These are phyloP conservation scores for Tricholoma saponaceum DNA, from an alignment of 768 basidiomycete genomes.

Conservation along the genomic window DNA sequence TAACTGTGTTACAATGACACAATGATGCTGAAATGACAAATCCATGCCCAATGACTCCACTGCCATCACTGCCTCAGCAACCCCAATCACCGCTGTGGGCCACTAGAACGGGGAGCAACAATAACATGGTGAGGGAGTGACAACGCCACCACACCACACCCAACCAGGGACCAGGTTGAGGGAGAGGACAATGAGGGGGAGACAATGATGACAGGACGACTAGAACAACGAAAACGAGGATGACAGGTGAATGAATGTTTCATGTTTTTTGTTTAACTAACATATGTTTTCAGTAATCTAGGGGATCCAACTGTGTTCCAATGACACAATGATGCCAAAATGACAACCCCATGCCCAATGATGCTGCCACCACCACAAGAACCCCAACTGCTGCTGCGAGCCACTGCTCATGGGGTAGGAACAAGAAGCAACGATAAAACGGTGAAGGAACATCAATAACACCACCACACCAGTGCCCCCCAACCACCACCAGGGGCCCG, in stretches of 20 bases:
- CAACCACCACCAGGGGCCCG: too few species aligned
- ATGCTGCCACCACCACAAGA: too few species aligned
- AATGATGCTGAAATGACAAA: not conserved
- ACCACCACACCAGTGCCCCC: too few species aligned
- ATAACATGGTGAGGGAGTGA: not conserved
- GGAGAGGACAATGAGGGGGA: not conserved
- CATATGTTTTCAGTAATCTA: too few species aligned
- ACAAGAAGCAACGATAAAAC: too few species aligned
- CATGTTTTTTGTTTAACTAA: too few species aligned
- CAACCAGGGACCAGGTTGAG: not conserved
- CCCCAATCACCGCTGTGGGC: not conserved
- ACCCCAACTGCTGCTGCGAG: too few species aligned
- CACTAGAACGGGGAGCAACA: not conserved
- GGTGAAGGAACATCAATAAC: too few species aligned
- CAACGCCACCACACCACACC: not conserved
- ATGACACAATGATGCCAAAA: too few species aligned
- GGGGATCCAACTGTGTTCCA: too few species aligned
- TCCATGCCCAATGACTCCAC: not conserved
- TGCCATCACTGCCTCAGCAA: not conserved
- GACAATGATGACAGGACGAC: not conserved
- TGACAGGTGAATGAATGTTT: not conserved
- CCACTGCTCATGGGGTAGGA: too few species aligned
- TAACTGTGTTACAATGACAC: not conserved
- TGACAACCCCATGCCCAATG: too few species aligned
- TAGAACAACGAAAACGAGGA: not conserved